A percentile compares a stretch with the other conserved stretches of the same genome.
Evolutionary conservation across 2,329 filamentous ascomycete genomes (phyloP).

Genomic region (Phaeomoniella chlamydospora): DNA sequence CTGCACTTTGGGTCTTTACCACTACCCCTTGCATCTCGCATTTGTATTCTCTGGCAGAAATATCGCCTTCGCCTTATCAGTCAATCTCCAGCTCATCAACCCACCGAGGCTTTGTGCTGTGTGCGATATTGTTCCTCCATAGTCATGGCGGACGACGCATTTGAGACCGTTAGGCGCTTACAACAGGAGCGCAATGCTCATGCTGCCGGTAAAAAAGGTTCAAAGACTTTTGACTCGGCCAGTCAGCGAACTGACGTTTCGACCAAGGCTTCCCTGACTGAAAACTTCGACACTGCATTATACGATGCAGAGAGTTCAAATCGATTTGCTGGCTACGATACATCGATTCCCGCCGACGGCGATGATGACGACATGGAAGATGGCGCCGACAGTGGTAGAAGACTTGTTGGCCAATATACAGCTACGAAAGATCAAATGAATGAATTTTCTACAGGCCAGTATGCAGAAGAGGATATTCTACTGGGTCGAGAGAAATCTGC

Average conservation of each 20-base stretch:
- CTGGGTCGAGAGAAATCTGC: slow-evolving; percentile 77
- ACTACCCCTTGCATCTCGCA: too few relatives aligned
- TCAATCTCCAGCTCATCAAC: too few relatives aligned
- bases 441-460: slow-evolving; percentile 74
- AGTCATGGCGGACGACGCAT: slow-evolving; percentile 47
- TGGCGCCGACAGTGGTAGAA: slow-evolving; percentile 52
- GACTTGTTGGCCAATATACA: slow-evolving; percentile 89
- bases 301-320: slow-evolving; percentile 62
- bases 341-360: slow-evolving; percentile 67
- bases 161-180: slow-evolving; percentile 73
- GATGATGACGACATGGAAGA: slow-evolving; percentile 68
- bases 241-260: slow-evolving; percentile 71
- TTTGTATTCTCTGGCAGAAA: too few relatives aligned
- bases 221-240: slow-evolving; percentile 62
- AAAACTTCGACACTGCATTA: slow-evolving; percentile 70
- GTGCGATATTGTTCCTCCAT: background rate
- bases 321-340: slow-evolving; percentile 81
- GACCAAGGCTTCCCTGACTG: slow-evolving; percentile 82
- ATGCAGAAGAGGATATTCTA: slow-evolving; percentile 80
- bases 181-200: slow-evolving; percentile 85
- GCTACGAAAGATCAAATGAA: slow-evolving; percentile 84
- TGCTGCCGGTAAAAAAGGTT: slow-evolving; percentile 64
- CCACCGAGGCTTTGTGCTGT: too few relatives aligned
- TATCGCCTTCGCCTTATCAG: too few relatives aligned
- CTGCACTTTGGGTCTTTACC: too few relatives aligned